Percentiles rank a stretch among this genome's conserved stretches.
Evolutionary conservation across 1,139 yeast species (phyloP).

Genomic region (Trichomonascaceae sp.): DNA sequence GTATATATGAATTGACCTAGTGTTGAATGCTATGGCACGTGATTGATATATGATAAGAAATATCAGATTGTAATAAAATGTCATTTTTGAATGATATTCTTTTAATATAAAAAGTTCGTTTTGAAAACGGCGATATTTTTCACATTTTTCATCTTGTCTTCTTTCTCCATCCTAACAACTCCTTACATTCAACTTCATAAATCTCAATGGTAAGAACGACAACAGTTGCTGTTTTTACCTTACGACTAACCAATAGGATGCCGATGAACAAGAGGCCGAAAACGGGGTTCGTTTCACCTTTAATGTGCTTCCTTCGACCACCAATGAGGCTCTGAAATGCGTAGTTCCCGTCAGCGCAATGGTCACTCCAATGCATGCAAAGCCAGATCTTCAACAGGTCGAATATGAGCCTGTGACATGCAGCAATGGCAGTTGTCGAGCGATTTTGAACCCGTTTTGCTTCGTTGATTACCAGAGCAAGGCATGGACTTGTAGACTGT

Average conservation of each 20-base stretch:
- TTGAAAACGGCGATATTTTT: too few species aligned
- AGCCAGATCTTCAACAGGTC: conserved; percentile 39
- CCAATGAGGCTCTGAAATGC: conserved; percentile 51
- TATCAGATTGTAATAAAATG: neutral
- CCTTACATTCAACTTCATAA: neutral
- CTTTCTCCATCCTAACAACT: neutral
- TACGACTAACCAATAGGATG: conserved; percentile 25
- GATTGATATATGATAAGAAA: neutral
- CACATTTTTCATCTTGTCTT: neutral
- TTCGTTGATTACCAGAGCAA: conserved; percentile 31
- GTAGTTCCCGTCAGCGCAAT: conserved; percentile 59
- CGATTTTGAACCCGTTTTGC: conserved; percentile 56
- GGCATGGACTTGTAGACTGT: conserved; percentile 61
- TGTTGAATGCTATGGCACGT: neutral
- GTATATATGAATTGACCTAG: neutral
- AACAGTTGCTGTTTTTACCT: neutral
- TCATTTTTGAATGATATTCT: too few species aligned
- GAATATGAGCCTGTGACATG: conserved; percentile 46
- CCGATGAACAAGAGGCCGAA: conserved; percentile 43
- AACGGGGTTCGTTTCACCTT: conserved; percentile 68
- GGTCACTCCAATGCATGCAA: conserved; percentile 59
- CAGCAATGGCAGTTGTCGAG: conserved; percentile 44
- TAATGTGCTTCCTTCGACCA: conserved; percentile 58
- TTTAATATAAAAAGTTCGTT: too few species aligned
- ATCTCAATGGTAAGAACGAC: neutral